Evolutionary conservation across 2,329 filamentous ascomycete species (phyloP).

Genomic region (Endocalyx cinctus): DNA sequence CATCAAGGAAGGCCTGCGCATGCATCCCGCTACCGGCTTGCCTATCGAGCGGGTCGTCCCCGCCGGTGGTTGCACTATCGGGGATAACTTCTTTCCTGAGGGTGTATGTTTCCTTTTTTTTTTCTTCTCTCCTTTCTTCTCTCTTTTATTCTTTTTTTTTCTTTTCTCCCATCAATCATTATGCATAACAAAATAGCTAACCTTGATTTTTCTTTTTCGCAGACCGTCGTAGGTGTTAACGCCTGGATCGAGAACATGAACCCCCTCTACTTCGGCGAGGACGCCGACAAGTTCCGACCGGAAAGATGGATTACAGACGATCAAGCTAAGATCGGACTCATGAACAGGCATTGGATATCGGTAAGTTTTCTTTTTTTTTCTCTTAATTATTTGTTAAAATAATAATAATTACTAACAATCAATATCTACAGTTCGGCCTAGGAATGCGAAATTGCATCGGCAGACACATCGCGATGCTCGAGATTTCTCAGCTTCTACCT

Average conservation of each 20-base stretch:
- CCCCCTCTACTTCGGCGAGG: conserved; percentile 33
- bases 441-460: conserved; percentile 33
- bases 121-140: not conserved
- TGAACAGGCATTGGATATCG: conserved; percentile 31
- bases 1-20: conserved; percentile 41
- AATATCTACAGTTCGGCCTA: conserved; percentile 26
- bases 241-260: conserved; percentile 38
- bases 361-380: conserved; percentile 19
- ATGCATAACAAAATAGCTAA: too few relatives aligned
- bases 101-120: conserved; percentile 6
- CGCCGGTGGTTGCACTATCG: conserved; percentile 26
- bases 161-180: too few relatives aligned
- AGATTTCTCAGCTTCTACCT: conserved; percentile 33
- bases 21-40: conserved; percentile 40
- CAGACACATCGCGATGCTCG: conserved; percentile 31
- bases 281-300: conserved; percentile 28
- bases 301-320: conserved; percentile 14
- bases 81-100: conserved; percentile 17
- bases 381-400: not conserved
- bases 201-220: too few relatives aligned
- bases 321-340: conserved; percentile 8
- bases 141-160: too few relatives aligned
- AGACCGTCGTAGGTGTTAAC: conserved; percentile 37
- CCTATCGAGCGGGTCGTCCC: conserved; percentile 41
- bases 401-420: not conserved